Evolutionary conservation across 768 basidiomycete species (phyloP).

Genomic region (Phylloporus arenicola): DNA sequence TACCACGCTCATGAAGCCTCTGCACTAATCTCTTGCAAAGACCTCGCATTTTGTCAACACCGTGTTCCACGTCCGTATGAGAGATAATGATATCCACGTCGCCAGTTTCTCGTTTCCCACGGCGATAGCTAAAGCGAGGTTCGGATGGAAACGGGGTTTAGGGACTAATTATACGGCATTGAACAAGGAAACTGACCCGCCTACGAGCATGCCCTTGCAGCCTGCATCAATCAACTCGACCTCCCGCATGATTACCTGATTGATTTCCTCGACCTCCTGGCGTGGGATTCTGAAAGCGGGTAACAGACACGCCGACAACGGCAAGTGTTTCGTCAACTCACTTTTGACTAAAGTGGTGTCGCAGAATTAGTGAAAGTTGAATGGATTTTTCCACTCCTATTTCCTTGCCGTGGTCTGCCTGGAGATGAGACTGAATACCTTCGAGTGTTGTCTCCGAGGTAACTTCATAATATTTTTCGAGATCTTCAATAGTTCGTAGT

Average conservation of each 20-base stretch:
- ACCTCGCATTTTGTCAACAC: slow-evolving; percentile 48
- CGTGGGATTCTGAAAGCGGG: slow-evolving; percentile 55
- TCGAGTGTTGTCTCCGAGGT: slow-evolving; percentile 33
- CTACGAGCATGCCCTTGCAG: slow-evolving; percentile 70
- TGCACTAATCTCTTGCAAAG: slow-evolving; percentile 58
- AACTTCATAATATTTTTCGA: slow-evolving; percentile 56
- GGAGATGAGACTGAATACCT: slow-evolving; percentile 20
- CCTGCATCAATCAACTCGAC: slow-evolving; percentile 58
- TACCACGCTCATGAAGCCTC: slow-evolving; percentile 53
- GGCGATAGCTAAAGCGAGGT: slow-evolving; percentile 55
- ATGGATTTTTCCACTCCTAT: slow-evolving; percentile 38
- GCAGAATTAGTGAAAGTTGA: slow-evolving; percentile 53
- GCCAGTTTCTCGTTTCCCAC: slow-evolving; percentile 76
- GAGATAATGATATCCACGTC: slow-evolving; percentile 90
- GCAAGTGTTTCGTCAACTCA: slow-evolving; percentile 18
- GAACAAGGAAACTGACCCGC: slow-evolving; percentile 53
- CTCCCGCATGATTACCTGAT: slow-evolving; percentile 60
- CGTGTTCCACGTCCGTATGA: slow-evolving; percentile 47
- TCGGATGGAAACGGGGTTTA: background rate
- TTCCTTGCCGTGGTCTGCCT: slow-evolving; percentile 13
- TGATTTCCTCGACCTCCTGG: slow-evolving; percentile 74
- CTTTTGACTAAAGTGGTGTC: slow-evolving; percentile 50
- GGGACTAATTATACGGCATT: background rate
- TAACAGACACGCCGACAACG: background rate
- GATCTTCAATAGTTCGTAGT: slow-evolving; percentile 61